A percentile compares a stretch with the other conserved stretches of the same genome.
These are phyloP conservation scores for Cudoniella acicularis DNA, from an alignment of 495 filamentous ascomycete genomes.

Conservation along the genomic window DNA sequence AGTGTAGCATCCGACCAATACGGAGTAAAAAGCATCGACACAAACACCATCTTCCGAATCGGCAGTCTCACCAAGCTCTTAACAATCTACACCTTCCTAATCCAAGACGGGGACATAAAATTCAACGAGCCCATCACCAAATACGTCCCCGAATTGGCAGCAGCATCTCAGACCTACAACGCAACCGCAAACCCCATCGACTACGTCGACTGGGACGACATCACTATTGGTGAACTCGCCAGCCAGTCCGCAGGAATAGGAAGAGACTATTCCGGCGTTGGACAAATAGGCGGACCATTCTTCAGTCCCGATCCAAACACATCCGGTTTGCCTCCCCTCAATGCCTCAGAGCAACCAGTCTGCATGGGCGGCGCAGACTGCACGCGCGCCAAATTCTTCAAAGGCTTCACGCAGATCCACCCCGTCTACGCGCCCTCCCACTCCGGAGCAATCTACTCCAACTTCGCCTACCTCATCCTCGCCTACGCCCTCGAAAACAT, in stretches of 20 bases:
- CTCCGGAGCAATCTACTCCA: constrained; percentile 55
- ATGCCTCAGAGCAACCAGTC: constrained; percentile 39
- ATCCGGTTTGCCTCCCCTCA: constrained; percentile 38
- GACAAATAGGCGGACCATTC: constrained; percentile 47
- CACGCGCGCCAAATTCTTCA: constrained; percentile 45
- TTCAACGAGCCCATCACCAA: constrained; percentile 45
- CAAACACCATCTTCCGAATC: constrained; percentile 42
- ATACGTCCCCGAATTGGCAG: constrained; percentile 53
- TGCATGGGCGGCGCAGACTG: constrained; percentile 32
- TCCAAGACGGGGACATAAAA: constrained; percentile 30
- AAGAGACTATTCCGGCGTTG: constrained; percentile 47
- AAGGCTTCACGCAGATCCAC: constrained; percentile 40
- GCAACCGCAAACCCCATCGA: constrained; percentile 37
- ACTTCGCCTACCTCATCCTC: constrained; percentile 51
- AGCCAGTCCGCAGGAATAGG: constrained; percentile 50
- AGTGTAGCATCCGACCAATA: constrained; percentile 16
- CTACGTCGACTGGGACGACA: constrained; percentile 47
- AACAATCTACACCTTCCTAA: constrained; percentile 41
- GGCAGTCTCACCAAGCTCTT: constrained; percentile 50
- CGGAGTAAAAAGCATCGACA: constrained; percentile 33
- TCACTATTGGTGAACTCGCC: constrained; percentile 51
- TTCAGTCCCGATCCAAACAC: constrained; percentile 31
- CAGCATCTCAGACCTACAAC: constrained; percentile 34
- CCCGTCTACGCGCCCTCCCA: constrained; percentile 45
- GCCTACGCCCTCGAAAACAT: constrained; percentile 52